Evolutionary conservation across 352 stramenopile genomes (phyloP).

Genomic region (Globisporangium yorkense): DNA sequence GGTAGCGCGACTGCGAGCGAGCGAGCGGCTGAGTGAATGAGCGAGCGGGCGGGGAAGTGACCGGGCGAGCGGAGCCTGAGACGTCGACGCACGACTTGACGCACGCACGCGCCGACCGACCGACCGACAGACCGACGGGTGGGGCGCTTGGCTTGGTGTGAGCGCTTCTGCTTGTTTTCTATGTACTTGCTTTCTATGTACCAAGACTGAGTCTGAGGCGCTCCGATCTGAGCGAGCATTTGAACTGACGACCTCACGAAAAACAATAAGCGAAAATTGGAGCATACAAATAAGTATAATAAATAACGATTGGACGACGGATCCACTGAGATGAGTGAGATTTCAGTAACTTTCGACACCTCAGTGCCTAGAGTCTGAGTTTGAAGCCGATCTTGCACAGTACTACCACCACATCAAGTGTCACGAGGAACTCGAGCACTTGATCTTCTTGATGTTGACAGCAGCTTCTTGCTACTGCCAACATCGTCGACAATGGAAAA

Average conservation of each 20-base stretch:
- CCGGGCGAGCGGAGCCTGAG: not conserved
- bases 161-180: not conserved
- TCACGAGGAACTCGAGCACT: too few relatives aligned
- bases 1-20: not conserved
- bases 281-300: not conserved
- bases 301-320: not conserved
- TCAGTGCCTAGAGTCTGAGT: too few relatives aligned
- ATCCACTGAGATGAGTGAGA: not conserved
- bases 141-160: not conserved
- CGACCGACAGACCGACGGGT: not conserved
- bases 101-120: not conserved
- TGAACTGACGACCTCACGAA: not conserved
- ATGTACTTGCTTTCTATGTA: not conserved
- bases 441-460: too few relatives aligned
- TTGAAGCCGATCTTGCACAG: too few relatives aligned
- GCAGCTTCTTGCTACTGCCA: too few relatives aligned
- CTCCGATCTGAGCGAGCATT: not conserved
- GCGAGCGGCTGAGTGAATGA: not conserved
- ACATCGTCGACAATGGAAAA: too few relatives aligned
- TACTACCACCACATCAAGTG: too few relatives aligned
- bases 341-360: not conserved
- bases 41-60: not conserved
- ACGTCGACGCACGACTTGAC: not conserved
- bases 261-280: not conserved
- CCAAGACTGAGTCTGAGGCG: not conserved